Evolutionary conservation across 257 asterid genomes (phyloP).

Genomic region (Linaria vulgaris): DNA sequence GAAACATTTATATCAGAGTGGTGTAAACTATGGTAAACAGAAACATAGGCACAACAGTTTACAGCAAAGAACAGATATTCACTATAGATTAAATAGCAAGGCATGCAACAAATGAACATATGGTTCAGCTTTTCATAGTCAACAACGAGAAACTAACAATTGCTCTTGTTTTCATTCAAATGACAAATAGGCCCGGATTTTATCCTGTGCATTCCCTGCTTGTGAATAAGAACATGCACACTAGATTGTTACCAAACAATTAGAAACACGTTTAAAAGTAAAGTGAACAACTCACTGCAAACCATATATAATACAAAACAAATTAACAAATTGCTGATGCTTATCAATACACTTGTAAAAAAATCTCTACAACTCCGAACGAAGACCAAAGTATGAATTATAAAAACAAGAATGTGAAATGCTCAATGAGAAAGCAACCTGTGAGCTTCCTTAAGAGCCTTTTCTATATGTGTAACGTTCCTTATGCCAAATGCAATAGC

Average conservation of each 20-base stretch:
- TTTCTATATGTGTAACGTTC: constrained; percentile 90
- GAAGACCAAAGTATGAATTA: constrained; percentile 12
- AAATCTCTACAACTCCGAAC: not conserved
- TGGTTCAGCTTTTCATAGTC: not conserved
- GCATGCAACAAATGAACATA: not conserved
- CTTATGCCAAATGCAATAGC: constrained; percentile 94
- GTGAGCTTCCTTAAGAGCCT: constrained; percentile 86
- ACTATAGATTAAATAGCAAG: not conserved
- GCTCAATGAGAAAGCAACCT: constrained; percentile 42
- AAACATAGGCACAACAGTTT: not conserved
- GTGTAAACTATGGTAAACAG: not conserved
- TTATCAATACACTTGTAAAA: not conserved
- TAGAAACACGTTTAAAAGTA: not conserved
- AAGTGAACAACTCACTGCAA: not conserved
- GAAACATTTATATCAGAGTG: constrained; percentile 12
- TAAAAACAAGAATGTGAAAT: constrained; percentile 15
- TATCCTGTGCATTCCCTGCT: not conserved
- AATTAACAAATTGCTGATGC: not conserved
- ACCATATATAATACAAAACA: not conserved
- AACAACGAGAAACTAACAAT: constrained; percentile 3
- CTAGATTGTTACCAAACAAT: not conserved
- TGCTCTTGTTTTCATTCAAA: not conserved
- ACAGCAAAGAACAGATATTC: not conserved
- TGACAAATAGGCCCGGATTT: not conserved
- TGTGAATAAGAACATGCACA: constrained; percentile 3